phyloP scores from a whole-genome alignment of 345 rosid genomes.

The Euphorbia pulcherrima region DNA sequence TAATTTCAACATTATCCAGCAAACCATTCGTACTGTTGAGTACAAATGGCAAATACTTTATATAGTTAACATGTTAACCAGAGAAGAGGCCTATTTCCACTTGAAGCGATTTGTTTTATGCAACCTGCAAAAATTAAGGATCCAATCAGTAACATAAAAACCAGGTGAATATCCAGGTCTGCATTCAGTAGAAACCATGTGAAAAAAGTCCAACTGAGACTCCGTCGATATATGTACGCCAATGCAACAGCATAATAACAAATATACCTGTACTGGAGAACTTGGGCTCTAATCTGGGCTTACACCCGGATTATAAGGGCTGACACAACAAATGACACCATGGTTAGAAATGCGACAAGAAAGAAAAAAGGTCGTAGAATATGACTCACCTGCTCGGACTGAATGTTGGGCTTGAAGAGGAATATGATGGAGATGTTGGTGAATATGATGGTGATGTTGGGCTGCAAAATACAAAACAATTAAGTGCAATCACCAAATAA shows the following conservation, averaged over 20 bases:
- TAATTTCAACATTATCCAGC: too few relatives aligned
- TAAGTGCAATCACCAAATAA: not conserved
- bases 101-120: not conserved
- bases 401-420: conserved; percentile 84
- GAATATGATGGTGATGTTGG: conserved; percentile 91
- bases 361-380: not conserved
- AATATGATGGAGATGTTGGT: conserved; percentile 89
- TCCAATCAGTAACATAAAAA: too few relatives aligned
- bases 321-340: conserved; percentile 19
- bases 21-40: too few relatives aligned
- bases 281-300: conserved; percentile 74
- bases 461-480: conserved; percentile 35
- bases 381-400: conserved; percentile 81
- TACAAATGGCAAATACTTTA: too few relatives aligned
- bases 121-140: not conserved
- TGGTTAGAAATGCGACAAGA: not conserved
- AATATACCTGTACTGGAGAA: conserved; percentile 58
- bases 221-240: not conserved
- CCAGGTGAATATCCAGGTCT: conserved; percentile 71
- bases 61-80: not conserved
- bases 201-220: not conserved
- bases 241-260: not conserved
- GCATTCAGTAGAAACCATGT: conserved; percentile 13
- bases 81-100: not conserved
- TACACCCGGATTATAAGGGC: conserved; percentile 72